A percentile compares a stretch with the other conserved stretches of the same genome.
phyloP scores from a whole-genome alignment of 139 green algal species.

The Choricystis sp. region DNA sequence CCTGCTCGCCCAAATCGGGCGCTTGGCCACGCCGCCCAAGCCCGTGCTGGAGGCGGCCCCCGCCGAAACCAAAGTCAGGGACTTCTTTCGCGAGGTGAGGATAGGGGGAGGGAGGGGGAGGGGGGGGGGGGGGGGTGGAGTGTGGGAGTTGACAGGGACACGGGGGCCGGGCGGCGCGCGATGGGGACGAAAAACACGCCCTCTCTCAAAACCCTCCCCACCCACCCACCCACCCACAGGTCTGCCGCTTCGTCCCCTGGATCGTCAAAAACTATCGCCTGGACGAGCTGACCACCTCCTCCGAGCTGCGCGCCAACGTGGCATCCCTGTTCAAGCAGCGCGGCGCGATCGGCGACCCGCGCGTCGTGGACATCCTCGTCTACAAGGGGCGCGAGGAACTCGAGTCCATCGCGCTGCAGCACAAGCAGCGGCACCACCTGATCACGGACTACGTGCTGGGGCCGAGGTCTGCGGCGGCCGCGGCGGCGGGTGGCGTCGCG shows the following conservation, averaged over 20 bases:
- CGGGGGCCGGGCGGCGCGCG: not conserved
- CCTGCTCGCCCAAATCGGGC: not conserved
- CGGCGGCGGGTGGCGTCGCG: not conserved
- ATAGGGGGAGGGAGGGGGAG: no score
- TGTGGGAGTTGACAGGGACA: not conserved
- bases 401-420: slow-evolving; percentile 65
- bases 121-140: no score
- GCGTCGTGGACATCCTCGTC: slow-evolving; percentile 60
- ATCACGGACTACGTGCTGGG: slow-evolving; percentile 20
- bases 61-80: not conserved
- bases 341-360: slow-evolving; percentile 10
- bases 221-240: slow-evolving; percentile 10
- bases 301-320: slow-evolving; percentile 24
- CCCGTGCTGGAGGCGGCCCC: no score
- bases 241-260: slow-evolving; percentile 27
- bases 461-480: not conserved
- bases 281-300: slow-evolving; percentile 24
- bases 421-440: slow-evolving; percentile 74
- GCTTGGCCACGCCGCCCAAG: not conserved
- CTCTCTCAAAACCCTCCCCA: not conserved
- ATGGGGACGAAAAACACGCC: not conserved
- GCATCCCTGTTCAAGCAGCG: slow-evolving; percentile 23
- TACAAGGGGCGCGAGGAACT: slow-evolving; percentile 76
- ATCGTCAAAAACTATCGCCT: slow-evolving; percentile 31
- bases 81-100: slow-evolving; percentile 21